Base-by-base conservation (phyloP, 805 yeast genomes). In the Debaryomyces tyrocola region DNA sequence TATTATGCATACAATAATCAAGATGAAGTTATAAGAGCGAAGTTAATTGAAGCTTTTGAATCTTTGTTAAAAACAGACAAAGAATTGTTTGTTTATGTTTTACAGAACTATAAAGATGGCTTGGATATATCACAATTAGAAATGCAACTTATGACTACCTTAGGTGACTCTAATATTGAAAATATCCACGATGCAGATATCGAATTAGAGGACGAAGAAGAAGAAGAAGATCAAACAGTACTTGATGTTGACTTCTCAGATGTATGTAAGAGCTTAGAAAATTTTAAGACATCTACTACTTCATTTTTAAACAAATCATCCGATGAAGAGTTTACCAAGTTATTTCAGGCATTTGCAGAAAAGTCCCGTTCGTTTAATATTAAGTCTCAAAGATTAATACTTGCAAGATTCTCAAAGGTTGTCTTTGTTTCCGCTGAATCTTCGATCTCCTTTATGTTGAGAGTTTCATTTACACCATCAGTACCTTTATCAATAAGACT, bases 101-200 rank as follows among this genome's bases (percentile, higher is more conserved):
- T 71, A 51, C 49, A 52, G 15, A 41, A 43, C 0, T 40, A 48
- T 44, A 48, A 52, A 12, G 43, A 54, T 10, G 50, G 48, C 18
- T 46, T 59, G 39, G 55, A 58, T 20, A 39, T 72, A 20, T 50
- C 60, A 15, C 75, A 69, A 20, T 64, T 73, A 54, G 78, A 73
- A 68, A 78, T 90, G 74, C 74, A 77, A 44, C 67, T 89, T 39
- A 87, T 88, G 66, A 76, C 85, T 1, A 83, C 91, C 0, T 65
- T 90, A 43, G 55, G 65, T 21, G 56, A 53, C 10, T 41, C 42
- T 37, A 17, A 20, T n/a, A 9, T 20, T 29, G 55, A 58, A 15
- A 51, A 60, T 7, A 58, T 58, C 14, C 55, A 59, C 12, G 69
- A 64, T 20, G 57, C 67, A 9, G 69, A 60, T 28, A 59, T 70